These are phyloP conservation scores for Clitopilus hobsonii DNA, from an alignment of 768 basidiomycete species.

Conservation along the genomic window DNA sequence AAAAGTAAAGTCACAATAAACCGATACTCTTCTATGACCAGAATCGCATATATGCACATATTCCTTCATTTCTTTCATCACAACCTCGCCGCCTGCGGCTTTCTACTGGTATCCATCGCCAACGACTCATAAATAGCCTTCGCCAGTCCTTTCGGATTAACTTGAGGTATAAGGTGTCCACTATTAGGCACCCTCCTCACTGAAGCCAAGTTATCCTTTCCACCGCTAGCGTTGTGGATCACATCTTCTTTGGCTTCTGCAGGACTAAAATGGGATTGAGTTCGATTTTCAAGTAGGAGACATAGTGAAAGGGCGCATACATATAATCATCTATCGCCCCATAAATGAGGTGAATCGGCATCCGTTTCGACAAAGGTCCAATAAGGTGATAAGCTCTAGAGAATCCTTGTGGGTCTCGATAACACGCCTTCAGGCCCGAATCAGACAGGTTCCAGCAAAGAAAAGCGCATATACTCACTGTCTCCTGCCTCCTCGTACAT, in stretches of 20 bases:
- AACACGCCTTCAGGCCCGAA: slow-evolving; percentile 31
- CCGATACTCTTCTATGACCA: no score
- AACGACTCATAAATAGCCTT: slow-evolving; percentile 33
- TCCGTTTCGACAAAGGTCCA: slow-evolving; percentile 19
- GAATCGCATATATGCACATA: no score
- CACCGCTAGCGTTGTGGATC: slow-evolving; percentile 28
- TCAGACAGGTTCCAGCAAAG: neutral
- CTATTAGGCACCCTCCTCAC: slow-evolving; percentile 30
- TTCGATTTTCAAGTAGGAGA: neutral
- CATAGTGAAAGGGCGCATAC: slow-evolving; percentile 27
- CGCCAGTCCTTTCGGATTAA: slow-evolving; percentile 26
- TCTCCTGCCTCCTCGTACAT: slow-evolving; percentile 42
- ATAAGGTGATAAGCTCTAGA: slow-evolving; percentile 30
- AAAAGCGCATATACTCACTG: slow-evolving; percentile 20
- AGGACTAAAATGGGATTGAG: slow-evolving; percentile 20
- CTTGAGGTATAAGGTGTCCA: slow-evolving; percentile 37
- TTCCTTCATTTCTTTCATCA: neutral
- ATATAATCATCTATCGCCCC: slow-evolving; percentile 40
- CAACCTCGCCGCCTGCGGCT: neutral
- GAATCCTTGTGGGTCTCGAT: slow-evolving; percentile 30
- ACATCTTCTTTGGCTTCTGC: slow-evolving; percentile 31
- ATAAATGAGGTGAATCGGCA: slow-evolving; percentile 42
- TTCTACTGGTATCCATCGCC: neutral
- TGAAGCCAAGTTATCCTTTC: slow-evolving; percentile 29
- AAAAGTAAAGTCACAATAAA: no score